Evolutionary conservation across 2,329 filamentous ascomycete species (phyloP), one percentile per base, ranked within the genome.

Genomic region (Beauveria sp.): DNA sequence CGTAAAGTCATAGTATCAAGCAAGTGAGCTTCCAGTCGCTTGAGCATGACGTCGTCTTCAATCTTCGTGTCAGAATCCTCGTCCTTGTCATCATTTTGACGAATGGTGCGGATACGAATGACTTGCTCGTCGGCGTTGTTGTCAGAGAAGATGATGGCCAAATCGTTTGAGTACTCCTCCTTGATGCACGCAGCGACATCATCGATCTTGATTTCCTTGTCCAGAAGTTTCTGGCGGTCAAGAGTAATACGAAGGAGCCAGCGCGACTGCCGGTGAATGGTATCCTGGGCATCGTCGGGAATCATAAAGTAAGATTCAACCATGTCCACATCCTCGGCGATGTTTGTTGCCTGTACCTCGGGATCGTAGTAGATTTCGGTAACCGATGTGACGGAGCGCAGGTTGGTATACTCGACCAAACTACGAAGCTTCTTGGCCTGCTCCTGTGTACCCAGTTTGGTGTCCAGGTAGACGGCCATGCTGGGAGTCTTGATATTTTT

Each of bases 331-430:
- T 99, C 94, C 61, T 90, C 90, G 41, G 89, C 83, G 67, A 99
- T 96, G 66, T 87, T 89, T 0, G 96, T 99, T 34, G 84, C 81
- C 67, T 90, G 85, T 63, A 97, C 88, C 63, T 96, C 89, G 0
- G 94, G 94, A 72, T 99, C 94, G 69, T 97, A 97, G 81, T 96
- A 97, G 63, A 99, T 93, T 74, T 99, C 96, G 0, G 92, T 96
- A 52, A 91, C 85, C 50, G 93, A 88, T 0, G 92, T 96, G 62
- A 99, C 91, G 14, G 91, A 94, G 52, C 92, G 89, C 64, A 99
- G 79, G 67, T 90, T 97, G 18, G 96, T 97, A 73, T 97, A 92
- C 75, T 99, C 94, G 30, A 99, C 92, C 66, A 86, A 82, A 72
- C 90, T 96, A 73, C 94, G 91, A 65, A 99, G 81, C 55, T 82